These are phyloP conservation scores for Vigna radiata DNA, from an alignment of 306 rosid genomes.

Conservation along the genomic window DNA sequence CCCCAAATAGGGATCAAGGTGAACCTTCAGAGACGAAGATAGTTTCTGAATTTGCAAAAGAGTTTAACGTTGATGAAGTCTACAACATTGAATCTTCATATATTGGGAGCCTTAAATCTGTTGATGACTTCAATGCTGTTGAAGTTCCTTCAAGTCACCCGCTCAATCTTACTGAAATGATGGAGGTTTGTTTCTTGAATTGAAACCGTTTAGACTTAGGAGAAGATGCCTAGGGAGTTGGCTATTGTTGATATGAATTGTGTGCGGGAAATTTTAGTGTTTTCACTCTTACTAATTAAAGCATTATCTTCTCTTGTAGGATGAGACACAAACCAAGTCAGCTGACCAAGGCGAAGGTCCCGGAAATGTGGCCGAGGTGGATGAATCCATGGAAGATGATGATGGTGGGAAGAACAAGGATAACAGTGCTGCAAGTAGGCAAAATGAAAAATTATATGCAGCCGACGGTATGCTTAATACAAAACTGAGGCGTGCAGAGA, in stretches of 20 bases:
- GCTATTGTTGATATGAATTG: not conserved
- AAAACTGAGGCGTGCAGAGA: conserved; percentile 75
- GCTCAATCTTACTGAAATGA: conserved; percentile 60
- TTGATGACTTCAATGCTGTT: conserved; percentile 75
- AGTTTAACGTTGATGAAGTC: conserved; percentile 79
- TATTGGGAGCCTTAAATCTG: conserved; percentile 90
- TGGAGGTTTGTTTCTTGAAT: conserved; percentile 63
- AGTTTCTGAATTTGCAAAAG: conserved; percentile 71
- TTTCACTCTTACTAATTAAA: conserved; percentile 1
- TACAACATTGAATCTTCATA: conserved; percentile 78
- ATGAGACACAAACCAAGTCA: conserved; percentile 39
- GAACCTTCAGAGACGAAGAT: conserved; percentile 77
- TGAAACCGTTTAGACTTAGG: not conserved
- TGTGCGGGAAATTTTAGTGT: not conserved
- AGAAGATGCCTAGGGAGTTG: conserved; percentile 5
- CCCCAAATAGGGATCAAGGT: conserved; percentile 77
- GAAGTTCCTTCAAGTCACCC: conserved; percentile 85
- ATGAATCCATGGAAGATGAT: conserved; percentile 63
- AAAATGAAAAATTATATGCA: conserved; percentile 81
- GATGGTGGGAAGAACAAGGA: conserved; percentile 58
- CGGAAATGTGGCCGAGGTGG: conserved; percentile 47
- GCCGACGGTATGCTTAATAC: conserved; percentile 86
- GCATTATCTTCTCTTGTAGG: conserved; percentile 45
- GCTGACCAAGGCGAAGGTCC: conserved; percentile 52
- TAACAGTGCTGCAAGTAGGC: conserved; percentile 59